Percentiles rank a stretch among this genome's conserved stretches.
Evolutionary conservation across 345 rosid species (phyloP).

Genomic region (Excoecaria cochinchinensis): DNA sequence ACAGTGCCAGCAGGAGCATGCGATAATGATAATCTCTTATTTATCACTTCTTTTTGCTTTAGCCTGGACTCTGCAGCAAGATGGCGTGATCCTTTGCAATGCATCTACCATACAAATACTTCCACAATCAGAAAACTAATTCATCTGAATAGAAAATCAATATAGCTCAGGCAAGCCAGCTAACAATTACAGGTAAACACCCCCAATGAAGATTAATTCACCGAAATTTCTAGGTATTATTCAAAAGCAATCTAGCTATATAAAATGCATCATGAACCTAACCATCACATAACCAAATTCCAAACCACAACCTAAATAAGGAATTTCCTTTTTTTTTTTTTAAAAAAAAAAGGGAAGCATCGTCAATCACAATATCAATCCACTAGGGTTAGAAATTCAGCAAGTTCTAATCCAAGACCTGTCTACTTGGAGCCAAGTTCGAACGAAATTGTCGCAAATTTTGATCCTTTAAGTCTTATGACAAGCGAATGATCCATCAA

Average conservation of each 20-base stretch:
- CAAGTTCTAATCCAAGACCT: not conserved
- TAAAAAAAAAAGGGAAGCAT: not conserved
- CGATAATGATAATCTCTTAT: conserved; percentile 38
- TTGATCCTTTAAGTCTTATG: not conserved
- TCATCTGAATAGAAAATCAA: not conserved
- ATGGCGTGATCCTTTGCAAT: conserved; percentile 51
- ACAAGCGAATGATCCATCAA: no score
- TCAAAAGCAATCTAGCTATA: no score
- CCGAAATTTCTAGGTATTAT: no score
- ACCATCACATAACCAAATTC: no score
- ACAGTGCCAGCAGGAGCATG: conserved; percentile 11
- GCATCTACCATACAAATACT: conserved; percentile 34
- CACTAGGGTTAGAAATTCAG: not conserved
- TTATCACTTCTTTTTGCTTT: conserved; percentile 38
- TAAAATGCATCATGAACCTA: no score
- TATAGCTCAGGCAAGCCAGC: not conserved
- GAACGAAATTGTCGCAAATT: no score
- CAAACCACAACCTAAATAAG: no score
- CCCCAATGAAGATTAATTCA: not conserved
- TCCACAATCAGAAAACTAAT: not conserved
- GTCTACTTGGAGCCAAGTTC: not conserved
- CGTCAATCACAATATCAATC: not conserved
- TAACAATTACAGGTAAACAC: not conserved
- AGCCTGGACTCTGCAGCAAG: conserved; percentile 35
- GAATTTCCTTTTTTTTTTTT: no score